Evolutionary conservation across 1,284 basidiomycete genomes (phyloP).

Genomic region (Malassezia globosa): DNA sequence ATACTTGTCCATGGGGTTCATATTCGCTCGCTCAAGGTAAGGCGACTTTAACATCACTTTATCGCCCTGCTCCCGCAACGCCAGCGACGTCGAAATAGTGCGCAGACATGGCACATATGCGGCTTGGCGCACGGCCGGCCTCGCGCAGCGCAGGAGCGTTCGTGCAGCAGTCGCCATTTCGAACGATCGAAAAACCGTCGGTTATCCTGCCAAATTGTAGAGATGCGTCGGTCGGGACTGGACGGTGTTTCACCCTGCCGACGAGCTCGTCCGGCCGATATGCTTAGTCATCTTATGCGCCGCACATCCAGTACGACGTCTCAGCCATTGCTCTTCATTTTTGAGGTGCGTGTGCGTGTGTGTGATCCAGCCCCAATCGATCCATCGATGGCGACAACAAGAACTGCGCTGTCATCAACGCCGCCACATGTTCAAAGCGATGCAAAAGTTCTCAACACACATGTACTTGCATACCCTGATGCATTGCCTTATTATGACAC

Average conservation of each 20-base stretch:
- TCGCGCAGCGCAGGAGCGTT: constrained; percentile 7
- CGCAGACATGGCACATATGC: constrained; percentile 7
- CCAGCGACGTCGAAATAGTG: constrained; percentile 3
- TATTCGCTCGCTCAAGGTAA: constrained; percentile 32
- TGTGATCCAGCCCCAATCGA: too few species aligned
- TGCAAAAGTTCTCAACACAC: too few species aligned
- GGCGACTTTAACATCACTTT: constrained; percentile 37
- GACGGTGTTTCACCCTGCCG: too few species aligned
- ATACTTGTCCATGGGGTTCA: constrained; percentile 38
- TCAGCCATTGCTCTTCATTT: too few species aligned
- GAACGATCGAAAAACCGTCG: neutral
- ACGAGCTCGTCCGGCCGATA: too few species aligned
- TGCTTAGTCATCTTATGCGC: too few species aligned
- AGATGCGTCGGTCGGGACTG: too few species aligned
- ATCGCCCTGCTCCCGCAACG: constrained; percentile 26
- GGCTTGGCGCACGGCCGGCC: constrained; percentile 8
- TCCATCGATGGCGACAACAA: too few species aligned
- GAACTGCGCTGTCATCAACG: constrained; percentile 1
- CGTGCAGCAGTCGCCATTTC: constrained; percentile 17
- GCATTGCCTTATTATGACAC: constrained; percentile 89
- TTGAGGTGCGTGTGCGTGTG: too few species aligned
- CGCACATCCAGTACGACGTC: too few species aligned
- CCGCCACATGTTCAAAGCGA: neutral
- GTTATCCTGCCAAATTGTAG: too few species aligned
- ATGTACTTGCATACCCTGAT: constrained; percentile 50